These are phyloP conservation scores for Candida schatavii DNA, from an alignment of 805 yeast species.

Conservation along the genomic window DNA sequence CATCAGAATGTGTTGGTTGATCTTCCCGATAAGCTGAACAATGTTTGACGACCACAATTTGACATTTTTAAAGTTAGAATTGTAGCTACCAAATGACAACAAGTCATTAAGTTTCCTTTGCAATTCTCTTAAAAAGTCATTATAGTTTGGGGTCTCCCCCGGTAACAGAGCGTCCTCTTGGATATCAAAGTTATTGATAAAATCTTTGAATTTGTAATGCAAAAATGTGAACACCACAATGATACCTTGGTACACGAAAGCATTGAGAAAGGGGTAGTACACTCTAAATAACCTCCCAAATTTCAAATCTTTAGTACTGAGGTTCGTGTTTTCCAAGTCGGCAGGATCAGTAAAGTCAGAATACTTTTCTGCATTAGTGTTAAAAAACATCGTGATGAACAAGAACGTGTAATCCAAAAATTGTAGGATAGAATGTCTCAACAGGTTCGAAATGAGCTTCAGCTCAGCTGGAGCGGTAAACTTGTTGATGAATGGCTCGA, in stretches of 20 bases:
- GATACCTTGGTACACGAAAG: constrained; percentile 50
- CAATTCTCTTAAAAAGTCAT: constrained; percentile 20
- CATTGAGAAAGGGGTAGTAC: constrained; percentile 46
- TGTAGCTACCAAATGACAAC: constrained; percentile 1
- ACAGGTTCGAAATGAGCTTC: constrained; percentile 32
- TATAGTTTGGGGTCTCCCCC: constrained; percentile 11
- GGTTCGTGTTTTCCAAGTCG: constrained; percentile 1
- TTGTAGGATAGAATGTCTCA: constrained; percentile 35
- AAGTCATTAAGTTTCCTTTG: constrained; percentile 18
- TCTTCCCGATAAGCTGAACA: constrained; percentile 28
- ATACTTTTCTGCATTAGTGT: constrained; percentile 12
- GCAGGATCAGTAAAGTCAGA: constrained; percentile 5
- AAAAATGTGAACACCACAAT: constrained; percentile 49
- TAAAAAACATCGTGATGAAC: constrained; percentile 30
- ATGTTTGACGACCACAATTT: constrained; percentile 37
- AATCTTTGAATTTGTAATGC: constrained; percentile 39
- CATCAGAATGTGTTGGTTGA: constrained; percentile 24
- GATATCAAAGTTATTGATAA: constrained; percentile 25
- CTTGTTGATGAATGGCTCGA: constrained; percentile 47
- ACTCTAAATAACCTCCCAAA: constrained; percentile 36
- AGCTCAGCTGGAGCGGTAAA: constrained; percentile 24
- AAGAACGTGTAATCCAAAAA: constrained; percentile 34
- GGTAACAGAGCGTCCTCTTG: constrained; percentile 23
- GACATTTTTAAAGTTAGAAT: constrained; percentile 14
- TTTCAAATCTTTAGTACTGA: constrained; percentile 8